Evolutionary conservation across 148 eudicot genomes (phyloP), one percentile per base, ranked within the genome.

Genomic region (Heliamphora exappendiculata): DNA sequence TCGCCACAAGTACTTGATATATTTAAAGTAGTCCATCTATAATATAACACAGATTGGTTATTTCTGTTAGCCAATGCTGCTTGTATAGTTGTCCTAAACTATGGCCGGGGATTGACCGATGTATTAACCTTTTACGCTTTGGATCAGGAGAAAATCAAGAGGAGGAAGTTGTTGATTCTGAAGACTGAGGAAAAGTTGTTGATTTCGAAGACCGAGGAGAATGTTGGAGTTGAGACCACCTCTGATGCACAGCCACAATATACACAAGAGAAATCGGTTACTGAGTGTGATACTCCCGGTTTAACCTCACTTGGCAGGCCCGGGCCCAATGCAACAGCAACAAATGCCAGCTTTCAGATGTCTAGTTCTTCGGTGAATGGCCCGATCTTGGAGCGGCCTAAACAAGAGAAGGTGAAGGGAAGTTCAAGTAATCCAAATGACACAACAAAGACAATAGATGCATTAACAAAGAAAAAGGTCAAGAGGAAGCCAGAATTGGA

Each of bases 121-220:
- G 17, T 22, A 5, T 73, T 24, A 20, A n/a, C n/a, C n/a, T n/a
- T n/a, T 45, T 70, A 4, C 60, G 4, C 24, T 63, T 72, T 87
- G 98, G 91, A 89, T 65, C 87, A 83, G 76, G 97, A 89, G 81
- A 90, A 87, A 72, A 78, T 81, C 64, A 90, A 78, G 86, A 84
- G 85, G 86, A 94, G 86, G 88, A 94, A 90, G 82, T 37, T 78
- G 60, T 49, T 70, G 67, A 70, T 81, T 50, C 75, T 76, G 54
- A 90, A 82, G 75, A 66, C 76, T 2, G 94, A 88, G 65, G 88
- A 85, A 50, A 70, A 75, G n/a, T n/a, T n/a, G n/a, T n/a, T n/a
- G n/a, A n/a, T n/a, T n/a, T n/a, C n/a, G n/a, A n/a, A n/a, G n/a
- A n/a, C n/a, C n/a, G n/a, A n/a, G n/a, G n/a, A n/a, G n/a, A n/a